Percentiles rank a stretch among this genome's conserved stretches.
phyloP scores from a whole-genome alignment of 371 early-diverging fungal genomes.

The Chytridiales sp. region DNA sequence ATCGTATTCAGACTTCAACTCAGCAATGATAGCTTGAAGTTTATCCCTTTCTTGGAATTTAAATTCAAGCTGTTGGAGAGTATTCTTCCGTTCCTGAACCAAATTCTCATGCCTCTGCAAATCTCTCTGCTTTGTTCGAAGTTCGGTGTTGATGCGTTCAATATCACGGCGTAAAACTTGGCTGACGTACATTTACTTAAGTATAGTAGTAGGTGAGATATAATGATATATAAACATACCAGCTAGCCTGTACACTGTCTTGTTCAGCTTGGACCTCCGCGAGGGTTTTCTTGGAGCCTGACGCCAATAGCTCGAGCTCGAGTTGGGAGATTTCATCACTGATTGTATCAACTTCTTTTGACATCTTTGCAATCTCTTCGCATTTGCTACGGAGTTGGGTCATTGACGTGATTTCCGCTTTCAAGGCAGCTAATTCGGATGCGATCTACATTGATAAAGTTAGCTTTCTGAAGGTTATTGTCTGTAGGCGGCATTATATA shows the following conservation, averaged over 20 bases:
- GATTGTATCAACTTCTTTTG: conserved; percentile 37
- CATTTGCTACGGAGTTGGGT: not conserved
- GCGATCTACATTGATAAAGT: not conserved
- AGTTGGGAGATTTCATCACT: conserved; percentile 46
- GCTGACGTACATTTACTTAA: conserved; percentile 21
- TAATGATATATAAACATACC: conserved; percentile 32
- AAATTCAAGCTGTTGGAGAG: conserved; percentile 36
- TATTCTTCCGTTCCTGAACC: conserved; percentile 49
- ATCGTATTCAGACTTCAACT: conserved; percentile 28
- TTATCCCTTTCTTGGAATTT: conserved; percentile 33
- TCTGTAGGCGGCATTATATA: not conserved
- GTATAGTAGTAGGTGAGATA: not conserved
- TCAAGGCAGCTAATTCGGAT: conserved; percentile 12
- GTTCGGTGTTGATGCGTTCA: conserved; percentile 54
- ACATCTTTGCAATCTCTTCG: conserved; percentile 40
- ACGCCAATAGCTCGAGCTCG: conserved; percentile 57
- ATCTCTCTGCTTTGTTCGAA: conserved; percentile 43
- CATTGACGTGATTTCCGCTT: conserved; percentile 8
- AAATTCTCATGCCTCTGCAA: conserved; percentile 48
- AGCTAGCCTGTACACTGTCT: conserved; percentile 49
- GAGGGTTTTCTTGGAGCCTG: conserved; percentile 65
- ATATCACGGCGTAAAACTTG: conserved; percentile 49
- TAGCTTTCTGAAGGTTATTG: not conserved
- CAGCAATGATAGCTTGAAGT: conserved; percentile 33
- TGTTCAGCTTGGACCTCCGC: conserved; percentile 68